phyloP scores from a whole-genome alignment of 2,329 filamentous ascomycete genomes.

The Phyllosticta capitalensis region DNA sequence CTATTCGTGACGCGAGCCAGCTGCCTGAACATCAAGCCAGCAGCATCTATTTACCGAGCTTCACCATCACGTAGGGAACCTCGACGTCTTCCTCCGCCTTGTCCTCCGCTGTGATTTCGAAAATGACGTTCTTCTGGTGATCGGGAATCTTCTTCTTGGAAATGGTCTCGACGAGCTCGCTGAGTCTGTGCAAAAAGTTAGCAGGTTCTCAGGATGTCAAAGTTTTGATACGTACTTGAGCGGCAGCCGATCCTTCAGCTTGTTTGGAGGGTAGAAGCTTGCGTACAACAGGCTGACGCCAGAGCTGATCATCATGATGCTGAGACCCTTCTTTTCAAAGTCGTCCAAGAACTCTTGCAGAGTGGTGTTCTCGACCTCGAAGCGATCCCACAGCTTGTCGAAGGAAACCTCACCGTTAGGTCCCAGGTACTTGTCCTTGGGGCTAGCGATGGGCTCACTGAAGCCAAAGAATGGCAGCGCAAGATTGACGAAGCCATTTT shows the following conservation, averaged over 20 bases:
- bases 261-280: slow-evolving; percentile 76
- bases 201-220: neutral
- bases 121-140: slow-evolving; percentile 92
- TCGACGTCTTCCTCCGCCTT: slow-evolving; percentile 86
- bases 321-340: slow-evolving; percentile 73
- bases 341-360: slow-evolving; percentile 72
- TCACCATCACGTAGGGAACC: slow-evolving; percentile 92
- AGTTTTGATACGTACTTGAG: slow-evolving; percentile 49
- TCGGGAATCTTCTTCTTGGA: slow-evolving; percentile 85
- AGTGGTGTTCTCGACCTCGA: slow-evolving; percentile 80
- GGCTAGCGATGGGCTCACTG: slow-evolving; percentile 89
- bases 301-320: slow-evolving; percentile 90
- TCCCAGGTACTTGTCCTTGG: slow-evolving; percentile 82
- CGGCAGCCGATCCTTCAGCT: slow-evolving; percentile 69
- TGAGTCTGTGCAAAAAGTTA: slow-evolving; percentile 51
- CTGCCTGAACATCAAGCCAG: neutral
- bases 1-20: neutral
- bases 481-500: slow-evolving; percentile 96
- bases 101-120: slow-evolving; percentile 91
- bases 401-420: slow-evolving; percentile 68
- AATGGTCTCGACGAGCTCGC: slow-evolving; percentile 75
- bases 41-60: slow-evolving; percentile 42
- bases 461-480: slow-evolving; percentile 97
- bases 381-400: slow-evolving; percentile 97
- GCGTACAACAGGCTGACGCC: slow-evolving; percentile 92